phyloP scores from a whole-genome alignment of 2,329 filamentous ascomycete genomes.

The Xylariaceae sp. region DNA sequence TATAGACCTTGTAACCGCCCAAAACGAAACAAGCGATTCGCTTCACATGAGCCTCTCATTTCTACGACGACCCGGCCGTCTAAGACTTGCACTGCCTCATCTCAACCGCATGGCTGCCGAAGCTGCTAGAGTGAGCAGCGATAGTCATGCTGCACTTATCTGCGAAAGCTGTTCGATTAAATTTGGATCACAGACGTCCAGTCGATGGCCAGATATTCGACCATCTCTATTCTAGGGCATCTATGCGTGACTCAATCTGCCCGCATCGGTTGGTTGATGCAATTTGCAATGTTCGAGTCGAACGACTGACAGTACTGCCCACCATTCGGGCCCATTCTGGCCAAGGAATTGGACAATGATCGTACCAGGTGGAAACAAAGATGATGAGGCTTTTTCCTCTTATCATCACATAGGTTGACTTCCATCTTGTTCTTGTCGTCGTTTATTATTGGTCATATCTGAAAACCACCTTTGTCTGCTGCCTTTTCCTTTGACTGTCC shows the following conservation, averaged over 20 bases:
- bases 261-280: conserved; percentile 39
- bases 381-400: conserved; percentile 23
- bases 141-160: conserved; percentile 1
- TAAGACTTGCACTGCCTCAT: conserved; percentile 42
- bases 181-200: conserved; percentile 25
- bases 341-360: conserved; percentile 31
- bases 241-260: conserved; percentile 28
- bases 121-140: no score
- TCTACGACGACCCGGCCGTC: conserved; percentile 25
- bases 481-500: conserved; percentile 24
- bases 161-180: background rate
- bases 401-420: conserved; percentile 20
- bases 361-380: conserved; percentile 39
- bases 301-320: conserved; percentile 25
- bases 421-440: conserved; percentile 21
- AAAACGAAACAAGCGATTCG: conserved; percentile 35
- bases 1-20: conserved; percentile 35
- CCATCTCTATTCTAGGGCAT: conserved; percentile 26
- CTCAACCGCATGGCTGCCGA: conserved; percentile 4
- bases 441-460: conserved; percentile 26
- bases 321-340: conserved; percentile 15
- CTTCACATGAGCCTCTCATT: conserved; percentile 44
- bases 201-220: conserved; percentile 10
- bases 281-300: conserved; percentile 22
- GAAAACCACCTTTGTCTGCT: conserved; percentile 28